These are phyloP conservation scores for Mycosphaerella arachidis DNA, from an alignment of 2,329 filamentous ascomycete species.

Conservation along the genomic window DNA sequence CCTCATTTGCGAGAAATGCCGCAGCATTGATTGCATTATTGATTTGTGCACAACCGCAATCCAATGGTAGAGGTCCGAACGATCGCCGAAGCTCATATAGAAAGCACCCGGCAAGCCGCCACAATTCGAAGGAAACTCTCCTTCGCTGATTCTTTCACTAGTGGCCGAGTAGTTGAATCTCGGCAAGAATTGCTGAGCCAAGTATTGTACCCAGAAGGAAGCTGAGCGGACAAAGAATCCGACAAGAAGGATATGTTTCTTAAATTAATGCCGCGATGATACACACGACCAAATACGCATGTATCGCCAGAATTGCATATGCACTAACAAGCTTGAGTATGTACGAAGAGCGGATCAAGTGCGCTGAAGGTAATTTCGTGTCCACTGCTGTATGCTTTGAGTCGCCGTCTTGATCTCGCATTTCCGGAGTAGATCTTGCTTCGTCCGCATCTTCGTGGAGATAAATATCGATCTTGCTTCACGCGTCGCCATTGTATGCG, in stretches of 20 bases:
- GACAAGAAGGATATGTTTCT: not conserved
- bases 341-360: too few relatives aligned
- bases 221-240: not conserved
- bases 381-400: too few relatives aligned
- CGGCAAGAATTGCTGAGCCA: not conserved
- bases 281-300: too few relatives aligned
- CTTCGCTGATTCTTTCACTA: not conserved
- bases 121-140: slow-evolving; percentile 20
- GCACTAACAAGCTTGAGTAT: too few relatives aligned
- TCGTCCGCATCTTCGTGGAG: too few relatives aligned
- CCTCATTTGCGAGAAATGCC: slow-evolving; percentile 12
- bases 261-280: not conserved
- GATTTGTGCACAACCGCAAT: slow-evolving; percentile 25
- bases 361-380: too few relatives aligned
- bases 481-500: too few relatives aligned
- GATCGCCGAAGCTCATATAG: slow-evolving; percentile 18
- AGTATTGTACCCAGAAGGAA: not conserved
- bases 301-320: too few relatives aligned
- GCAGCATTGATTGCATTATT: slow-evolving; percentile 13
- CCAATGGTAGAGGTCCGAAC: slow-evolving; percentile 9
- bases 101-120: slow-evolving; percentile 17
- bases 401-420: too few relatives aligned
- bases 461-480: too few relatives aligned
- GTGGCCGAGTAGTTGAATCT: not conserved
- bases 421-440: too few relatives aligned